Conservation (phyloP, 2,329 filamentous ascomycete species). For the Apiospora marii region DNA sequence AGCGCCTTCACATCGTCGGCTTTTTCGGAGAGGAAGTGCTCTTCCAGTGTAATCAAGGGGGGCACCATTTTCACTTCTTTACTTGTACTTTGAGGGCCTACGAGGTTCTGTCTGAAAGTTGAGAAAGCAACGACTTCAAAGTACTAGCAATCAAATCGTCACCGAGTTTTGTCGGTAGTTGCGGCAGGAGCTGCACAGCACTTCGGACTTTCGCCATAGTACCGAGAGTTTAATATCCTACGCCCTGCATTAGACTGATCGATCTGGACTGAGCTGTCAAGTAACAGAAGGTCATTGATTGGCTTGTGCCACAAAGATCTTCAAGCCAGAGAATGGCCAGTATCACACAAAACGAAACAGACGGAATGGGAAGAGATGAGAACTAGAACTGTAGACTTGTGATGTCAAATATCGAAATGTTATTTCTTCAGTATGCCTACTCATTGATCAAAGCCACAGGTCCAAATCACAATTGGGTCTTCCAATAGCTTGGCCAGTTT, state of each 20-base stretch:
- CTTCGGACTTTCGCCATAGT: slow-evolving; percentile 1
- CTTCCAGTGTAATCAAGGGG: slow-evolving; percentile 34
- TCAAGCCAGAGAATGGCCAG: background rate
- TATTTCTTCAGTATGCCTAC: background rate
- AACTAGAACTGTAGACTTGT: too few species aligned
- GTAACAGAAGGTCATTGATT: background rate
- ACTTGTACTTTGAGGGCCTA: background rate
- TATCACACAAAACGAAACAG: background rate
- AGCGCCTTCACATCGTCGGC: slow-evolving; percentile 28
- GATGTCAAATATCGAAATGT: too few species aligned
- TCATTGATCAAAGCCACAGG: too few species aligned
- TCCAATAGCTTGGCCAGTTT: too few species aligned
- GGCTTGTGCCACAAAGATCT: background rate
- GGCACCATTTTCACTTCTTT: slow-evolving; percentile 20
- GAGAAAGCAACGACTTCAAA: background rate
- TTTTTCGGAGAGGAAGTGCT: slow-evolving; percentile 32
- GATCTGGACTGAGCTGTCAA: background rate
- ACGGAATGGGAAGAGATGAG: too few species aligned
- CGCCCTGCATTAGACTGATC: background rate
- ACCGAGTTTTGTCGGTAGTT: background rate
- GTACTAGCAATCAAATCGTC: background rate
- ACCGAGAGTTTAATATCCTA: background rate
- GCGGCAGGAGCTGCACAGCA: slow-evolving; percentile 2
- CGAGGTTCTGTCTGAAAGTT: background rate
- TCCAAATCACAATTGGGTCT: too few species aligned